Evolutionary conservation across 768 basidiomycete genomes (phyloP), one percentile per base, ranked within the genome.

Genomic region (Cystobasidium ongulense): DNA sequence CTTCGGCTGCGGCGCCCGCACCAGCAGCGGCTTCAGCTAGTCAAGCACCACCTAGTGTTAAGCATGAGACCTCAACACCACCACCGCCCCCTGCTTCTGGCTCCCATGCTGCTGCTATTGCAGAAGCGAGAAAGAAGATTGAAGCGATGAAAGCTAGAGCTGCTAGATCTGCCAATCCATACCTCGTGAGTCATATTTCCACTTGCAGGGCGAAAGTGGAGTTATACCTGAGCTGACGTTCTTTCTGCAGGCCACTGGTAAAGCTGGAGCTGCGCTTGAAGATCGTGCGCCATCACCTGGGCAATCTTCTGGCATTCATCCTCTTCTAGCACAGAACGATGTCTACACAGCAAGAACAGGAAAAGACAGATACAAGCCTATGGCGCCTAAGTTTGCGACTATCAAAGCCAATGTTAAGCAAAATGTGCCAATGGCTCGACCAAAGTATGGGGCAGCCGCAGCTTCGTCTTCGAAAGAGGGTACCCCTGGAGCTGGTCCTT

Each of bases 361-460:
- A 62, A 92, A 94, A 81, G 91, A 96, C 81, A 83, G 90, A 75
- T 96, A 96, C 82, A 95, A 94, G 80, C 92, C 95, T 21, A 97
- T 99, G 94, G 93, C 94, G 76, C 96, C 96, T 63, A 99, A 99
- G 81, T 99, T 98, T 81, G 91, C 94, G 0, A 91, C 92, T 1
- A 93, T 95, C 81, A 92, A 89, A 85, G 90, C 90, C 4, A 94
- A 95, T 77, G 85, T 86, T 10, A 87, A 50, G 41, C 65, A 67
- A 31, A 50, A 39, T 25, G 65, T 53, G 35, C 65, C 65, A n/a
- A 17, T 50, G 11, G 36, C 65, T 1, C 27, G n/a, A 36, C 65
- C 65, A 5, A 54, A 54, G n/a, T 35, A 36, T 35, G 54, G 91
- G 73, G 84, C 84, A 1, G 87, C 89, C 2, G 87, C 88, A 0